phyloP scores from a whole-genome alignment of 2,329 filamentous ascomycete species.

The Aspergillus quadricinctus region DNA sequence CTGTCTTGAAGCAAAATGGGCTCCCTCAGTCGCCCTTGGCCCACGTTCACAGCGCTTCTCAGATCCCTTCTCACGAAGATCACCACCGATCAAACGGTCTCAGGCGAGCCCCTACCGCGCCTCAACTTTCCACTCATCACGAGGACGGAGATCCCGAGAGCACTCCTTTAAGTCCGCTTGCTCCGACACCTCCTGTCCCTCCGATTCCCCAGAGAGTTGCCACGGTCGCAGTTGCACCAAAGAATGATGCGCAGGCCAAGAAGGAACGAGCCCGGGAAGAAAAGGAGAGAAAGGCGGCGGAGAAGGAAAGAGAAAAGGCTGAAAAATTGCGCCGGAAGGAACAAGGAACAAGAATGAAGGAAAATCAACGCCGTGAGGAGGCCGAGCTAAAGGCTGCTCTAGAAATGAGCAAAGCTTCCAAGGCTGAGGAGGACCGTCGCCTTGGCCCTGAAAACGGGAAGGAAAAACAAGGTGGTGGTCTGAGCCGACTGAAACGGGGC shows the following conservation, averaged over 20 bases:
- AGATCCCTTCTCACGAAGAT: constrained; percentile 32
- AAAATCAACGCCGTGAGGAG: constrained; percentile 50
- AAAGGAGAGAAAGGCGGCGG: constrained; percentile 52
- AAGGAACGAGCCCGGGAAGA: constrained; percentile 60
- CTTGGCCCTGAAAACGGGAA: constrained; percentile 28
- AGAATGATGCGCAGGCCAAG: constrained; percentile 63
- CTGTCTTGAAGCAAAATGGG: constrained; percentile 29
- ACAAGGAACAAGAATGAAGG: constrained; percentile 49
- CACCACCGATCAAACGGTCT: constrained; percentile 30
- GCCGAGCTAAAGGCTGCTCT: constrained; percentile 62
- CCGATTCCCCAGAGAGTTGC: constrained; percentile 20
- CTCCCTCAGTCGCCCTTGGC: constrained; percentile 27
- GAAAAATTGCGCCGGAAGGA: constrained; percentile 54
- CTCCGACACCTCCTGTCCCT: constrained; percentile 14
- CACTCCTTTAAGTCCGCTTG: constrained; percentile 1
- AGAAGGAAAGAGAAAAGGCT: constrained; percentile 49
- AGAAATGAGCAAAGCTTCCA: constrained; percentile 62
- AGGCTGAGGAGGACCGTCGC: constrained; percentile 49
- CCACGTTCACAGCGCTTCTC: constrained; percentile 38
- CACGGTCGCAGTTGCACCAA: constrained; percentile 21
- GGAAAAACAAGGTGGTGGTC: constrained; percentile 37
- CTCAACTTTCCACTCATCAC: constrained; percentile 45
- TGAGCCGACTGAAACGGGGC: constrained; percentile 65
- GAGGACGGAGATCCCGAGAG: constrained; percentile 26
- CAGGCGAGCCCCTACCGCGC: constrained; percentile 38